Evolutionary conservation across 495 filamentous ascomycete genomes (phyloP).

Genomic region (Chaetomium cochliodes): DNA sequence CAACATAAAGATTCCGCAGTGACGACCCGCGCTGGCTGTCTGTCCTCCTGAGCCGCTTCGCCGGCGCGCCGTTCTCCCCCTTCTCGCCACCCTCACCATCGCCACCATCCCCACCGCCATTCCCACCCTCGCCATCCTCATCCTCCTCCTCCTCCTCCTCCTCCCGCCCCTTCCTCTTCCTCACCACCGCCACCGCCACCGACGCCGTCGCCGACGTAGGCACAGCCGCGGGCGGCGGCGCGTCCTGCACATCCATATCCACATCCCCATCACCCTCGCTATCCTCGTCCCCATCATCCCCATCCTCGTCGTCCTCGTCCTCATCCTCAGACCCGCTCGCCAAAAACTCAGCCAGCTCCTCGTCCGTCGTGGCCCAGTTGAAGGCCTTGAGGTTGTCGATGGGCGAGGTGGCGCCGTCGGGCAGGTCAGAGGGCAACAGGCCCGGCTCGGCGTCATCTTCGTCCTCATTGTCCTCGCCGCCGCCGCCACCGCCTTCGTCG

Average conservation of each 20-base stretch:
- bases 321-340: slow-evolving; percentile 38
- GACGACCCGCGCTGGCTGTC: slow-evolving; percentile 25
- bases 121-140: slow-evolving; percentile 29
- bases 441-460: slow-evolving; percentile 41
- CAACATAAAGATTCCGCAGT: slow-evolving; percentile 30
- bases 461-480: slow-evolving; percentile 49
- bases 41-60: slow-evolving; percentile 31
- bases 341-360: slow-evolving; percentile 77
- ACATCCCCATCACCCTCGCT: background rate
- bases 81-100: slow-evolving; percentile 14
- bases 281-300: slow-evolving; percentile 37
- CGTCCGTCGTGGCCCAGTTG: slow-evolving; percentile 63
- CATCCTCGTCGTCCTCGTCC: slow-evolving; percentile 37
- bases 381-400: slow-evolving; percentile 54
- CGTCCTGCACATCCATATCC: background rate
- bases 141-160: background rate
- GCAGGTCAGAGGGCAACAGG: slow-evolving; percentile 47
- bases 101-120: slow-evolving; percentile 39
- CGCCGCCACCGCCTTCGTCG: slow-evolving; percentile 40
- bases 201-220: background rate
- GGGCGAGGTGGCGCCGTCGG: slow-evolving; percentile 51
- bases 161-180: slow-evolving; percentile 2
- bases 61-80: slow-evolving; percentile 15
- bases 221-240: background rate
- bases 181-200: background rate